These are phyloP conservation scores for Russula compacta DNA, from an alignment of 768 basidiomycete species.

Conservation along the genomic window DNA sequence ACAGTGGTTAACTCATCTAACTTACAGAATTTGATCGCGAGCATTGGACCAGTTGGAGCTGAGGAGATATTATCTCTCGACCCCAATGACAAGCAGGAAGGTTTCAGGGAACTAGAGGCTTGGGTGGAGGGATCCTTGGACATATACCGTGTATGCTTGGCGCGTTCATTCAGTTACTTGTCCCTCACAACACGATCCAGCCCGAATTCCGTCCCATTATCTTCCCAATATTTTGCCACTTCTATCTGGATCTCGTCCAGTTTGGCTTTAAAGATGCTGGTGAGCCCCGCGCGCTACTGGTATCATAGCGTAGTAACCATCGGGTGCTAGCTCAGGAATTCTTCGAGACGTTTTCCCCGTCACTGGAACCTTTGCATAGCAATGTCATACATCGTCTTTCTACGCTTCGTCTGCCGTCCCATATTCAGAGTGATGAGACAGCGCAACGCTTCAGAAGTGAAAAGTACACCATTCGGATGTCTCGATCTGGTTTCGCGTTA, in stretches of 20 bases:
- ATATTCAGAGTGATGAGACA: constrained; percentile 74
- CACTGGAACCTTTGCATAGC: constrained; percentile 57
- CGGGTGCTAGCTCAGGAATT: constrained; percentile 56
- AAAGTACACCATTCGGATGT: constrained; percentile 86
- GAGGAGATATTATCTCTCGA: constrained; percentile 76
- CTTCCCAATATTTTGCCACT: constrained; percentile 95
- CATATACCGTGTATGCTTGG: constrained; percentile 68
- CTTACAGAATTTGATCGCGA: constrained; percentile 68
- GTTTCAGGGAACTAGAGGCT: constrained; percentile 74
- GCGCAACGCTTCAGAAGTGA: constrained; percentile 83
- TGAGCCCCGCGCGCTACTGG: constrained; percentile 29
- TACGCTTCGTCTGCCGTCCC: constrained; percentile 69
- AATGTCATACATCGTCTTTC: constrained; percentile 68
- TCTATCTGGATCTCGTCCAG: constrained; percentile 90
- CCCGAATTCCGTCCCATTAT: constrained; percentile 90
- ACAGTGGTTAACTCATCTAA: constrained; percentile 61
- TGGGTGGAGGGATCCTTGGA: constrained; percentile 89
- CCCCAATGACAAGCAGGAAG: constrained; percentile 79
- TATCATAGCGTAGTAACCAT: constrained; percentile 16
- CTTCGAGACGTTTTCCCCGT: constrained; percentile 58
- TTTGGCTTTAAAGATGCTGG: constrained; percentile 87
- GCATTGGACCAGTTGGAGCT: constrained; percentile 68
- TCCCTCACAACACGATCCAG: constrained; percentile 32
- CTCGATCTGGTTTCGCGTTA: constrained; percentile 83
- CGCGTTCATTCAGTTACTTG: background rate